These are phyloP conservation scores for Periglandula ipomoeae DNA, from an alignment of 2,329 filamentous ascomycete species.

Conservation along the genomic window DNA sequence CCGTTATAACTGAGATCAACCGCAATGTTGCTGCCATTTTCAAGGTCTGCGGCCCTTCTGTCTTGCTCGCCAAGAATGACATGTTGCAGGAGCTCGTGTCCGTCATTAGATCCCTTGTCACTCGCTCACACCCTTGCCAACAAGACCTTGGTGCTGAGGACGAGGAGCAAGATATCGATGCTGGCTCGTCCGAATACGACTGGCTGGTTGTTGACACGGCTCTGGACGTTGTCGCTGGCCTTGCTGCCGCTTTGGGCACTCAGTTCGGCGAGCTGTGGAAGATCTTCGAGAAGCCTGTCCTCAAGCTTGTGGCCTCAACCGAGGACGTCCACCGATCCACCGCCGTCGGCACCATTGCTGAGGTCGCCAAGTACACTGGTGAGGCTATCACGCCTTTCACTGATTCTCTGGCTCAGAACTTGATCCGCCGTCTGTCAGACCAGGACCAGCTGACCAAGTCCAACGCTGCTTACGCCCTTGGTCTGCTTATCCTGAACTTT, in stretches of 20 bases:
- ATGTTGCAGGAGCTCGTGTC: slow-evolving; percentile 69
- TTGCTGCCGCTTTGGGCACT: slow-evolving; percentile 71
- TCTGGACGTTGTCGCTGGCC: slow-evolving; percentile 78
- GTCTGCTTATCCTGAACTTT: slow-evolving; percentile 76
- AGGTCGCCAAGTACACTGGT: slow-evolving; percentile 81
- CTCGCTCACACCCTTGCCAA: slow-evolving; percentile 86
- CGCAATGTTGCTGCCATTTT: slow-evolving; percentile 84
- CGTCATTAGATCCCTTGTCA: slow-evolving; percentile 69
- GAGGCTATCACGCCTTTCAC: slow-evolving; percentile 76
- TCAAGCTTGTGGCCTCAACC: slow-evolving; percentile 79
- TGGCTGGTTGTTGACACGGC: slow-evolving; percentile 95
- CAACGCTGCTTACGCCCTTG: slow-evolving; percentile 87
- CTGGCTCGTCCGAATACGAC: slow-evolving; percentile 87
- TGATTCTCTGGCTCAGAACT: slow-evolving; percentile 61
- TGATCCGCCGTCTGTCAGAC: slow-evolving; percentile 80
- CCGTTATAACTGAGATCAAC: slow-evolving; percentile 90
- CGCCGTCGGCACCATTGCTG: slow-evolving; percentile 83
- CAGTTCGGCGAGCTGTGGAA: slow-evolving; percentile 88
- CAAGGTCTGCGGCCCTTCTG: slow-evolving; percentile 80
- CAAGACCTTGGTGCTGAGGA: slow-evolving; percentile 77
- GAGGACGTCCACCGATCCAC: slow-evolving; percentile 84
- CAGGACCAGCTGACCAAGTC: slow-evolving; percentile 89
- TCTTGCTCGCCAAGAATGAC: slow-evolving; percentile 60
- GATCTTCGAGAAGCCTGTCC: slow-evolving; percentile 84
- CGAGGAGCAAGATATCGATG: slow-evolving; percentile 62